phyloP scores from a whole-genome alignment of 176 grass and related monocot species.

The Oryza longistaminata region DNA sequence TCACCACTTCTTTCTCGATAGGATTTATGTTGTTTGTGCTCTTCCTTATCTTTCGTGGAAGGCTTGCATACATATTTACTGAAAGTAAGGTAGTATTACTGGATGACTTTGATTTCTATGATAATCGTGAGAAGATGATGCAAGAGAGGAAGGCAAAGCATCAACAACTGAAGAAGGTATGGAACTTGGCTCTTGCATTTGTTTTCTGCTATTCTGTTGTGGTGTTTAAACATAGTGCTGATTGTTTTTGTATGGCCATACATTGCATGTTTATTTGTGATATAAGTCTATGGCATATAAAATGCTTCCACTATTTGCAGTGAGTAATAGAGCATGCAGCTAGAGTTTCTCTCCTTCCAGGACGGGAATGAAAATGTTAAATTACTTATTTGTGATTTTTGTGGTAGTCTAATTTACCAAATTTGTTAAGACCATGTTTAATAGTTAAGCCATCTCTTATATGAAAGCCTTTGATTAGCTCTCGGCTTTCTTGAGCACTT shows the following conservation, averaged over 20 bases:
- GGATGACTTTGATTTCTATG: constrained; percentile 87
- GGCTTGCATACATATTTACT: too few relatives aligned
- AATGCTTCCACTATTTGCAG: not conserved
- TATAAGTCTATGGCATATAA: not conserved
- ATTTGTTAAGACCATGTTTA: not conserved
- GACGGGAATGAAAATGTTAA: not conserved
- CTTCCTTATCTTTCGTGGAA: too few relatives aligned
- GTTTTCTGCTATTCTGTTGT: not conserved
- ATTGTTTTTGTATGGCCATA: not conserved
- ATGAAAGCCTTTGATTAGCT: not conserved
- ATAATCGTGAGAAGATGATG: constrained; percentile 87
- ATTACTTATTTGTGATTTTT: not conserved
- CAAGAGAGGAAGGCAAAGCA: constrained; percentile 76
- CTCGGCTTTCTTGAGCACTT: not conserved
- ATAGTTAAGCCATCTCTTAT: not conserved
- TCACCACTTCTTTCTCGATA: too few relatives aligned
- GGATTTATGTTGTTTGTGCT: too few relatives aligned
- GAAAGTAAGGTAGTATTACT: too few relatives aligned
- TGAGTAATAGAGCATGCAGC: not conserved
- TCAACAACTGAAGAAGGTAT: constrained; percentile 81
- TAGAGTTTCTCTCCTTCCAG: not conserved
- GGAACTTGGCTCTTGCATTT: not conserved
- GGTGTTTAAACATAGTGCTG: not conserved
- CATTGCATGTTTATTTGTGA: not conserved
- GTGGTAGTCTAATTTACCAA: not conserved